phyloP scores from a whole-genome alignment of 176 grass and related monocot genomes.

The Puya raimondii region DNA sequence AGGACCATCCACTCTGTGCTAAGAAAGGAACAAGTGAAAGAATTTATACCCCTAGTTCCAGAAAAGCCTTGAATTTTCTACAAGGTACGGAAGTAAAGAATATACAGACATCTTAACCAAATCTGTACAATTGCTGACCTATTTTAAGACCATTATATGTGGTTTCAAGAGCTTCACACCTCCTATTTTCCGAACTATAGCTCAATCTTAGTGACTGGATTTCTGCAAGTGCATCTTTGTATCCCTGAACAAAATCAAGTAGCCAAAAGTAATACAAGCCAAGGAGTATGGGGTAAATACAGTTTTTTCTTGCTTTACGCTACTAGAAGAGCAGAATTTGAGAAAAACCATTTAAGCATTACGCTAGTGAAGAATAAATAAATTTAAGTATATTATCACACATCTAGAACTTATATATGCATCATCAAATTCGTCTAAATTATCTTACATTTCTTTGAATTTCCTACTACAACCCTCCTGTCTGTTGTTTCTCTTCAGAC shows the following conservation, averaged over 20 bases:
- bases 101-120: not conserved
- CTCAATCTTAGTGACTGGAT: constrained; percentile 45
- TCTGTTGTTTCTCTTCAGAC: too few relatives aligned
- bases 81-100: not conserved
- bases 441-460: too few relatives aligned
- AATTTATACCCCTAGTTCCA: too few relatives aligned
- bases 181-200: constrained; percentile 45
- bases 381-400: too few relatives aligned
- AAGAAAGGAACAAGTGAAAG: too few relatives aligned
- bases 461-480: too few relatives aligned
- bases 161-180: constrained; percentile 36
- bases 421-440: too few relatives aligned
- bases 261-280: constrained; percentile 5
- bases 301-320: not conserved
- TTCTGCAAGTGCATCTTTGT: constrained; percentile 60
- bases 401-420: too few relatives aligned
- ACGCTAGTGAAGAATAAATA: too few relatives aligned
- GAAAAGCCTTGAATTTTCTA: too few relatives aligned
- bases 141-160: constrained; percentile 46
- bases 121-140: constrained; percentile 32
- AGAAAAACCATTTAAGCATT: not conserved
- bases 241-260: constrained; percentile 34
- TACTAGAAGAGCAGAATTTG: not conserved
- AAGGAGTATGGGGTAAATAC: constrained; percentile 2
- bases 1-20: too few relatives aligned